Evolutionary conservation across 75 land plant genomes (phyloP).

Genomic region (Sequoia sempervirens): DNA sequence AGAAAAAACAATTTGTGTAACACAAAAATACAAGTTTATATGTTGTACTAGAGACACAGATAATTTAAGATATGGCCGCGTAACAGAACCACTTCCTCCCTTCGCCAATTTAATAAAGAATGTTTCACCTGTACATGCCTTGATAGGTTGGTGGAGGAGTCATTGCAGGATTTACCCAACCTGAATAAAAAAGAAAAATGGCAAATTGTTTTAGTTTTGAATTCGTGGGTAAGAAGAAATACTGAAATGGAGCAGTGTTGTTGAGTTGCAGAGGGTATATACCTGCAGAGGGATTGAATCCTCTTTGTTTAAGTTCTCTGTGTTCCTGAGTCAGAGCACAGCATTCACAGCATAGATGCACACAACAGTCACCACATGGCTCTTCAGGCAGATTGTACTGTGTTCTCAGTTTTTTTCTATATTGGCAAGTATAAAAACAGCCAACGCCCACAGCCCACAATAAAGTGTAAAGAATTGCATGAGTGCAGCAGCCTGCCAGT

Average conservation of each 20-base stretch:
- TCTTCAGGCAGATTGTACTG: conserved; percentile 9
- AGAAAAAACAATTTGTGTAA: too few relatives aligned
- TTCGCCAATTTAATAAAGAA: too few relatives aligned
- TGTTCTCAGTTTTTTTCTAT: conserved; percentile 10
- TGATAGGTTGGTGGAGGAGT: background rate
- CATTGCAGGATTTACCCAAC: background rate
- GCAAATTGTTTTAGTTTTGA: background rate
- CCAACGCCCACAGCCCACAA: background rate
- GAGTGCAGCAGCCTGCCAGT: background rate
- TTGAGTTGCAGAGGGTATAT: background rate
- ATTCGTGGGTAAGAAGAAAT: too few relatives aligned
- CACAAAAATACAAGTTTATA: too few relatives aligned
- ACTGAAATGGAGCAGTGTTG: too few relatives aligned
- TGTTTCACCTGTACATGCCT: background rate
- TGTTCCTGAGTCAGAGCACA: conserved; percentile 27
- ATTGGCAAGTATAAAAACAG: conserved; percentile 21
- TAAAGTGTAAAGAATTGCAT: background rate
- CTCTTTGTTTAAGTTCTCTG: conserved; percentile 33
- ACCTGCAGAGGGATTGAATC: conserved; percentile 27
- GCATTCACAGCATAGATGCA: conserved; percentile 18
- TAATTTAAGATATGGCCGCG: too few relatives aligned
- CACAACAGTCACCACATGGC: conserved; percentile 27
- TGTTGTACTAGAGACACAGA: too few relatives aligned
- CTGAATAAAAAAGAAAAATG: background rate
- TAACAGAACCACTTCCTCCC: too few relatives aligned